A percentile compares a stretch with the other conserved stretches of the same genome.
Conservation (phyloP, 306 rosid species). For the Biancaea sappan region DNA sequence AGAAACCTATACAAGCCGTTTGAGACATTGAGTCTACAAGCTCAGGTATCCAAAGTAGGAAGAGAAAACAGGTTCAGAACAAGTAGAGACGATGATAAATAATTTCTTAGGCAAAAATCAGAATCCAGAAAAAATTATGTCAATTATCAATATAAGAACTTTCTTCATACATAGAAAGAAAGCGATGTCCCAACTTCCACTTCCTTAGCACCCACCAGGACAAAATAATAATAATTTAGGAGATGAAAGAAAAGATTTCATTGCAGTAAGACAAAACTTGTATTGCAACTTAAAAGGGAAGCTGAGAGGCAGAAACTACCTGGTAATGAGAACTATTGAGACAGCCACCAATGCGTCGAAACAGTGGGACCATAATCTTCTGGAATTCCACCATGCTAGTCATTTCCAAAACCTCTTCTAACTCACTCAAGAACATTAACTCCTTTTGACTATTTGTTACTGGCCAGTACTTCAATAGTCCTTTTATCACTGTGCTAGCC, state of each 20-base stretch:
- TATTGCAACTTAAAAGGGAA: constrained; percentile 12
- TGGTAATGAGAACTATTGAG: constrained; percentile 93
- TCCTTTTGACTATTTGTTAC: constrained; percentile 94
- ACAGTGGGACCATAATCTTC: constrained; percentile 80
- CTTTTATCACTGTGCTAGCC: constrained; percentile 79
- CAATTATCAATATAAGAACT: neutral
- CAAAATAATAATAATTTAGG: no score
- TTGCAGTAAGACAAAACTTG: neutral
- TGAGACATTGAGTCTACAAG: neutral
- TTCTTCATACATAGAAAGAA: neutral
- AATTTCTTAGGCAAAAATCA: neutral
- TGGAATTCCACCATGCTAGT: constrained; percentile 86
- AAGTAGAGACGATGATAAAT: neutral
- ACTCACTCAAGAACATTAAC: constrained; percentile 94
- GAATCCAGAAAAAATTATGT: neutral
- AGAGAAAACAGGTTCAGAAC: neutral
- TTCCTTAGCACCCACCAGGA: neutral
- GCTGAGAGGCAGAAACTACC: constrained; percentile 44
- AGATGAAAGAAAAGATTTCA: constrained; percentile 1
- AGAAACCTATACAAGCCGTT: neutral
- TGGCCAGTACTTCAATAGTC: constrained; percentile 94
- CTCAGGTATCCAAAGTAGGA: neutral
- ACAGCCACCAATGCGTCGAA: constrained; percentile 72
- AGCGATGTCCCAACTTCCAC: neutral
- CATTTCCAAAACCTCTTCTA: constrained; percentile 95